Evolutionary conservation across 352 stramenopile genomes (phyloP).

Genomic region (Phytophthora litchii): DNA sequence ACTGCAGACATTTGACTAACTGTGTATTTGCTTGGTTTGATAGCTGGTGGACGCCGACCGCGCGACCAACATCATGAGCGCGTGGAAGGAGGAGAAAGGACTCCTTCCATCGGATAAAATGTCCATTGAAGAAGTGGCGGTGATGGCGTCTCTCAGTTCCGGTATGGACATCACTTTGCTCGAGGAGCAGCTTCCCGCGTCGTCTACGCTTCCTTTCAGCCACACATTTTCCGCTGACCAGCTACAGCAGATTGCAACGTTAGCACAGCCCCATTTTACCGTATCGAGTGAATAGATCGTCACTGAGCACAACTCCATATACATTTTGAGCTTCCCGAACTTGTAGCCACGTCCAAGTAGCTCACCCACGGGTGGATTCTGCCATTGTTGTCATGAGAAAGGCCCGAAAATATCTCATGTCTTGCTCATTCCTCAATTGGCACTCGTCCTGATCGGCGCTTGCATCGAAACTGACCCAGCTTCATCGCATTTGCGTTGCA

Average conservation of each 20-base stretch:
- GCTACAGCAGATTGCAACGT: conserved; percentile 39
- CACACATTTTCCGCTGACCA: conserved; percentile 43
- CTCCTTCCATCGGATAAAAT: conserved; percentile 34
- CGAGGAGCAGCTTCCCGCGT: conserved; percentile 59
- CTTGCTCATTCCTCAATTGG: conserved; percentile 22
- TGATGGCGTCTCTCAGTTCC: conserved; percentile 55
- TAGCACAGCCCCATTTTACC: conserved; percentile 43
- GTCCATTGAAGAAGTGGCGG: conserved; percentile 56
- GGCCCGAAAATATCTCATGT: conserved; percentile 27
- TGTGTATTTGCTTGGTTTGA: conserved; percentile 10
- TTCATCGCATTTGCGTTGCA: conserved; percentile 11
- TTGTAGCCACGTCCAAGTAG: conserved; percentile 6
- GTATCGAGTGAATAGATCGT: conserved; percentile 34
- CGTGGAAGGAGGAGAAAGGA: conserved; percentile 36
- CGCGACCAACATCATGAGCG: conserved; percentile 42
- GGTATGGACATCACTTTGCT: conserved; percentile 68
- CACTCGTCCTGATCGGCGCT: conserved; percentile 9
- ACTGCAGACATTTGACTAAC: conserved; percentile 4
- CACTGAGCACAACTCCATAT: neutral
- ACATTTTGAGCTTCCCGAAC: conserved; percentile 11
- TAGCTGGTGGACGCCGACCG: conserved; percentile 63
- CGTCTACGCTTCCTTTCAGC: conserved; percentile 41
- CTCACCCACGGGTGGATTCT: conserved; percentile 23
- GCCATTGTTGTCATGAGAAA: conserved; percentile 30
- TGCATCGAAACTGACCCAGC: conserved; percentile 15